These are phyloP conservation scores for Hanseniaspora jakobsenii DNA, from an alignment of 805 yeast genomes.

Conservation along the genomic window DNA sequence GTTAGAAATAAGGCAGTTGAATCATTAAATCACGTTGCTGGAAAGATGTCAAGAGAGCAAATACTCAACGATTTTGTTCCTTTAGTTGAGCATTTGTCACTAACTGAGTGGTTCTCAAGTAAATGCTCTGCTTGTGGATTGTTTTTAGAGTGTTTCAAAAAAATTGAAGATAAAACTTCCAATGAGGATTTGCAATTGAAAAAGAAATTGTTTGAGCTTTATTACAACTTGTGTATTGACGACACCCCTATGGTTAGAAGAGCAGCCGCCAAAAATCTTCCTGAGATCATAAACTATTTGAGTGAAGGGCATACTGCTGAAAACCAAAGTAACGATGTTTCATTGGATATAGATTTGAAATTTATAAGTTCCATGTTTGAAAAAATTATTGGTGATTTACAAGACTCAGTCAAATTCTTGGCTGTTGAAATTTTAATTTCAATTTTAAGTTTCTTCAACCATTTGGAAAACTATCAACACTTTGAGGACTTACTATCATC, in stretches of 20 bases:
- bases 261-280: constrained; percentile 79
- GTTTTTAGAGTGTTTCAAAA: constrained; percentile 54
- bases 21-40: constrained; percentile 61
- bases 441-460: constrained; percentile 56
- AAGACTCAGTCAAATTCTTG: constrained; percentile 87
- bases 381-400: constrained; percentile 66
- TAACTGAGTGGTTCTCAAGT: constrained; percentile 88
- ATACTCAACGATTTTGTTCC: constrained; percentile 58
- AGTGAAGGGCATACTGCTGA: constrained; percentile 21
- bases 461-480: constrained; percentile 45
- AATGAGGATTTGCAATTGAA: constrained; percentile 26
- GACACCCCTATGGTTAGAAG: constrained; percentile 98
- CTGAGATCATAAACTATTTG: constrained; percentile 54
- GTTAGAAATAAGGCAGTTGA: constrained; percentile 91
- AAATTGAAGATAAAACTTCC: constrained; percentile 39
- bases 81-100: constrained; percentile 61
- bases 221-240: constrained; percentile 62
- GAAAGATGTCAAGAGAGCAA: constrained; percentile 50
- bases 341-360: constrained; percentile 58
- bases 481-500: constrained; percentile 51
- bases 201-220: constrained; percentile 52
- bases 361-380: constrained; percentile 72
- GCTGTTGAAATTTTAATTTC: constrained; percentile 80
- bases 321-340: constrained; percentile 32
- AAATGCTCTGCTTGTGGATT: constrained; percentile 87